Evolutionary conservation across 225 moss, liverwort and hornwort species (phyloP), one percentile per base, ranked within the genome.

Genomic region (Ulota crispa): DNA sequence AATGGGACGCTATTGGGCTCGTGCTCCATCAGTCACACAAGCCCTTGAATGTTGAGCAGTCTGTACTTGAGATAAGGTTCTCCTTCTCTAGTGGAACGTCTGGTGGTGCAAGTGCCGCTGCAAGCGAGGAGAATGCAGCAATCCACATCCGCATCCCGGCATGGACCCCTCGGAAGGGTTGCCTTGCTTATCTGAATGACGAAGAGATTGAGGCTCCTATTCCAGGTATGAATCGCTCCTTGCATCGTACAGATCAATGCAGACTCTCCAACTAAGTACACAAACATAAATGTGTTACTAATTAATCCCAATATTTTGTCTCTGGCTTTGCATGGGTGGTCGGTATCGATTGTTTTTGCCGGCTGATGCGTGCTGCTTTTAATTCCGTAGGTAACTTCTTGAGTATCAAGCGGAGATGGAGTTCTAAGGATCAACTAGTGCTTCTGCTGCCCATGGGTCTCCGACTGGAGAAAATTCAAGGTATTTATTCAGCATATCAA

Each of bases 391-490:
- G 94, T 14, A 78, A 79, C 26, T 89, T 88, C 50, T 73, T 93
- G n/a, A 93, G 90, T 60, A 80, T 96, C 39, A 66, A 78, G 30
- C 86, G 91, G 57, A 67, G 37, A 66, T 99, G 94, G 99, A 88
- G 80, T 83, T 82, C 83, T 55, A 88, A 71, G 72, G 99, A 99
- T 75, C 78, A 78, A 52, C 34, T 99, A 55, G 76, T 82, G 56
- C 77, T 96, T 43, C 80, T 82, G 75, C 68, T 99, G 47, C 89
- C 88, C 8, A 53, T 94, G 75, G 82, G 83, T 27, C 79, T 93
- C 8, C 75, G 90, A 55, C 45, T 92, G 50, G 99, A 99, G 86
- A 89, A 78, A 84, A 88, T 99, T 70, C 94, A 96, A 99, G 98
- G 98, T 99, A 85, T 68, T 71, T 16, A 36, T 81, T 50, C 47